phyloP scores from a whole-genome alignment of 768 basidiomycete species.

The Lactarius vividus region DNA sequence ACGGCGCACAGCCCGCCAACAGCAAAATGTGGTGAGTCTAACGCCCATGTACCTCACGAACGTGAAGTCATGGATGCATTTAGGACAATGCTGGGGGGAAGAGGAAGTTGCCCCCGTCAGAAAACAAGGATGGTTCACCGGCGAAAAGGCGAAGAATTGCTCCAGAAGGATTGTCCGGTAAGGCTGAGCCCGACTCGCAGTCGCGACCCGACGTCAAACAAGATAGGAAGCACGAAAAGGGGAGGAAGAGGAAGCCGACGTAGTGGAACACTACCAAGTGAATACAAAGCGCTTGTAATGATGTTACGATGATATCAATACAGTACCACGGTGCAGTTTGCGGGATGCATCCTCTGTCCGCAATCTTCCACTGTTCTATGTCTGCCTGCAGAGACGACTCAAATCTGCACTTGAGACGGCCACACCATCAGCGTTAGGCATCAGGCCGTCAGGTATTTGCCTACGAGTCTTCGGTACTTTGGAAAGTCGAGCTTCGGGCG shows the following conservation, averaged over 20 bases:
- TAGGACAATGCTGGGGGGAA: slow-evolving; percentile 11
- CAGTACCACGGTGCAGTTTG: background rate
- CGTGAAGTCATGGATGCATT: background rate
- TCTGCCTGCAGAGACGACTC: background rate
- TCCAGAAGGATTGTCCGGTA: background rate
- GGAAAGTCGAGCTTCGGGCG: background rate
- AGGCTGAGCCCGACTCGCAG: background rate
- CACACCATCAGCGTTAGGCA: background rate
- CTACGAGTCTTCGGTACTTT: background rate
- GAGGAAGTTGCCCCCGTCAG: slow-evolving; percentile 2
- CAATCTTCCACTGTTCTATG: background rate
- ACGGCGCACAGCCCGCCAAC: slow-evolving; percentile 53
- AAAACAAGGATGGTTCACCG: background rate
- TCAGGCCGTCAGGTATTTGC: background rate
- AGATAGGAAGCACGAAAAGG: background rate
- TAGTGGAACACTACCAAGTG: background rate
- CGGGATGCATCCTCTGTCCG: too few species aligned
- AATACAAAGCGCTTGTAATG: background rate
- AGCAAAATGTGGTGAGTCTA: slow-evolving; percentile 37
- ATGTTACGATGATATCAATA: background rate
- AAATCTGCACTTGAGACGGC: background rate
- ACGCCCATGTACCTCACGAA: background rate
- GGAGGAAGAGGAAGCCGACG: background rate
- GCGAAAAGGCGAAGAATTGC: slow-evolving; percentile 9
- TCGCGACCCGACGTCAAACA: background rate